Percentiles rank a stretch among this genome's conserved stretches.
Conservation (phyloP, 2,329 filamentous ascomycete genomes). For the Epichloe baconii region DNA sequence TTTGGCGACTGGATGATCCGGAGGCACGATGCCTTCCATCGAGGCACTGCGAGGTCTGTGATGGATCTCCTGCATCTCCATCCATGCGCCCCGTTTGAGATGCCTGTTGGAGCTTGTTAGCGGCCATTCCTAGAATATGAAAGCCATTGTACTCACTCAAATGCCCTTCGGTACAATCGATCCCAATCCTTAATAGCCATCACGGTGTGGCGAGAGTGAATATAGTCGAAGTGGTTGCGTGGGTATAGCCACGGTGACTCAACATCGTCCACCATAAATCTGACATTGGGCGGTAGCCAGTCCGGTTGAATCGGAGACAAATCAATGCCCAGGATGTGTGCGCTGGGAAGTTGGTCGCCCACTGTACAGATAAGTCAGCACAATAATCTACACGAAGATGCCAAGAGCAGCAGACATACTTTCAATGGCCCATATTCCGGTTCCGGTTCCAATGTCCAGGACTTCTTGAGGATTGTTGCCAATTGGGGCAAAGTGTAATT, state of each 20-base stretch:
- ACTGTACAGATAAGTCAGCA: conserved; percentile 19
- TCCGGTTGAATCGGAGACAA: conserved; percentile 36
- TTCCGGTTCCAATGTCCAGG: conserved; percentile 46
- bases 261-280: conserved; percentile 44
- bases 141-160: conserved; percentile 25
- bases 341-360: conserved; percentile 30
- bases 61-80: conserved; percentile 42
- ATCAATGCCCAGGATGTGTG: conserved; percentile 31
- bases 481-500: conserved; percentile 40
- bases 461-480: conserved; percentile 33
- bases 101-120: conserved; percentile 21
- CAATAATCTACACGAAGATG: not conserved
- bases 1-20: conserved; percentile 28
- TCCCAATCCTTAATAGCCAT: conserved; percentile 45
- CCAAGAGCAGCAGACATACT: conserved; percentile 17
- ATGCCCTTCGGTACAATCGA: conserved; percentile 30
- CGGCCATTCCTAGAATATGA: not conserved
- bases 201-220: conserved; percentile 45
- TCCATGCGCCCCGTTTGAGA: conserved; percentile 40
- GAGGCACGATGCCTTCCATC: conserved; percentile 22
- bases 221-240: conserved; percentile 43
- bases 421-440: conserved; percentile 47
- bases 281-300: conserved; percentile 41
- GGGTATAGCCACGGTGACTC: conserved; percentile 44
- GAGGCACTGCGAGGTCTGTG: conserved; percentile 33